Evolutionary conservation across 768 basidiomycete species (phyloP).

Genomic region (Wakefieldia striispora): DNA sequence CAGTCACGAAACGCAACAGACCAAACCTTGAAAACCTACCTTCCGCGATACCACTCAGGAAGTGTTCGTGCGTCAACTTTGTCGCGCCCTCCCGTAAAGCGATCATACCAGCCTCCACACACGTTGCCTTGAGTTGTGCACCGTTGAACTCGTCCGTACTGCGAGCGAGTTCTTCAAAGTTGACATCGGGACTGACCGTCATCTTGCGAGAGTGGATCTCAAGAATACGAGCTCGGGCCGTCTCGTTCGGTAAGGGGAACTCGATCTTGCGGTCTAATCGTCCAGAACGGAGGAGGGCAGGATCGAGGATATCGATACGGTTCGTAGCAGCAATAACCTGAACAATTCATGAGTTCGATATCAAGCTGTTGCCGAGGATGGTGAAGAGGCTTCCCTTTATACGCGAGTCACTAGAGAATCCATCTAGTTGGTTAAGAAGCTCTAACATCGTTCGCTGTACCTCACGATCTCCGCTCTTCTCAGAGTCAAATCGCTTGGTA

Average conservation of each 20-base stretch:
- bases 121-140: conserved; percentile 96
- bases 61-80: conserved; percentile 90
- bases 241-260: conserved; percentile 95
- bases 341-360: conserved; percentile 6
- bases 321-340: conserved; percentile 99
- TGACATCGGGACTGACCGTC: conserved; percentile 83
- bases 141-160: conserved; percentile 99
- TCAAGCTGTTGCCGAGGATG: background rate
- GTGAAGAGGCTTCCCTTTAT: conserved; percentile 70
- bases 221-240: conserved; percentile 92
- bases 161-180: conserved; percentile 94
- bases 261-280: conserved; percentile 98
- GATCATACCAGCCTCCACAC: conserved; percentile 99
- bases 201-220: conserved; percentile 98
- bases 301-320: conserved; percentile 97
- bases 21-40: conserved; percentile 43
- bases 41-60: conserved; percentile 88
- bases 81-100: conserved; percentile 90
- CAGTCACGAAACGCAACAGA: conserved; percentile 11
- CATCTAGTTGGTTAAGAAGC: conserved; percentile 95
- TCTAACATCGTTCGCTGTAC: conserved; percentile 99
- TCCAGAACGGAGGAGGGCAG: conserved; percentile 96
- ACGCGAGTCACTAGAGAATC: conserved; percentile 93
- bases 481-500: conserved; percentile 97
- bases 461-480: conserved; percentile 98